Conservation (phyloP, 2,329 filamentous ascomycete species). For the Sclerotinia nivalis region DNA sequence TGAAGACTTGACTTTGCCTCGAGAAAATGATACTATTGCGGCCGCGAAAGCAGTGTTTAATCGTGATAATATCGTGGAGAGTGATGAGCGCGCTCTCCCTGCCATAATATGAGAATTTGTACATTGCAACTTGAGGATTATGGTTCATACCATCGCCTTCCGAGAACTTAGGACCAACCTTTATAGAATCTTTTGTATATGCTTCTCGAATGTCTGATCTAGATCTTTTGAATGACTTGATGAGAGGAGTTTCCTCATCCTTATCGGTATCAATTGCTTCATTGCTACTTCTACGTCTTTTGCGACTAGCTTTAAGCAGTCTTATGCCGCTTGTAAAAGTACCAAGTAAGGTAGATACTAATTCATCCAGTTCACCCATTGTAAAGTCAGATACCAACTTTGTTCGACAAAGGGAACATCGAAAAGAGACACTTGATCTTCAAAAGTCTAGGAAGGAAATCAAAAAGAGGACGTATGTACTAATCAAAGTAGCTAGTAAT, state of each 20-base stretch:
- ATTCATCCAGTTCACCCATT: conserved; percentile 48
- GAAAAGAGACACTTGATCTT: neutral
- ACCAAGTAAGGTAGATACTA: conserved; percentile 49
- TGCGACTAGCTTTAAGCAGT: conserved; percentile 46
- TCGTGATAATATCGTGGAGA: conserved; percentile 46
- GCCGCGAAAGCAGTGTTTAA: conserved; percentile 48
- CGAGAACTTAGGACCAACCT: conserved; percentile 47
- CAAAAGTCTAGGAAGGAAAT: neutral
- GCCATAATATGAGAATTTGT: conserved; percentile 7
- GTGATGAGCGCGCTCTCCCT: conserved; percentile 38
- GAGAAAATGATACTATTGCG: conserved; percentile 44
- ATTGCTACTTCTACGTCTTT: conserved; percentile 26
- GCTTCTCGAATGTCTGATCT: conserved; percentile 44
- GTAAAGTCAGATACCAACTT: conserved; percentile 22
- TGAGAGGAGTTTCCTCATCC: conserved; percentile 42
- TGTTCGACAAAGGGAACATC: neutral
- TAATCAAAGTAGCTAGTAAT: neutral
- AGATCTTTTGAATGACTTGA: conserved; percentile 38
- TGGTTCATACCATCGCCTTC: conserved; percentile 50
- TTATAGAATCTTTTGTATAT: conserved; percentile 47
- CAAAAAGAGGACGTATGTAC: neutral
- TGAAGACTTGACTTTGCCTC: conserved; percentile 41
- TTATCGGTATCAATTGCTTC: neutral
- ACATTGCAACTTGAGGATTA: neutral
- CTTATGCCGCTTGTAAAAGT: conserved; percentile 46